Evolutionary conservation across 352 stramenopile species (phyloP), one percentile per base, ranked within the genome.

Genomic region (Globisporangium barbulae): DNA sequence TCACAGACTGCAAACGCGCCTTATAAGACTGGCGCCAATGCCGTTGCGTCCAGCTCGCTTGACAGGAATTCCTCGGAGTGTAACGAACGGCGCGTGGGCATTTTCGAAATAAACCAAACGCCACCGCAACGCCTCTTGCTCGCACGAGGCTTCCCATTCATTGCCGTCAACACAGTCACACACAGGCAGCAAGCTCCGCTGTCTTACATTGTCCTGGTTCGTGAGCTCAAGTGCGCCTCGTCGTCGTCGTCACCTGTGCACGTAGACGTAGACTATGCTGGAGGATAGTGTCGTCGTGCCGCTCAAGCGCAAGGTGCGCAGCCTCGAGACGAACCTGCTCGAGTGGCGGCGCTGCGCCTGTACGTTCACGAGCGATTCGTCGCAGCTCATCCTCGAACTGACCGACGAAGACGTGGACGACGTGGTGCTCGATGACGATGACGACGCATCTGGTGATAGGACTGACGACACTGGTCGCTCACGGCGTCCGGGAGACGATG

Each of bases 221-320:
- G 41, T 47, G 12, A 47, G 41, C 41, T n/a, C 41, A 17, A 12
- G 8, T 39, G 19, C 15, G 12, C 3, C 41, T 47, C 6, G 41
- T 47, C 8, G 4, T 21, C 39, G 6, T 47, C 5, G 17, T 6
- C 5, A 47, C 41, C 13, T 21, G 13, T 8, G 41, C 15, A 47
- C 25, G 25, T 28, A 28, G 25, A 28, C 25, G 25, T 28, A 28
- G 25, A 28, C n/a, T 30, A 41, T 55, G 49, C 28, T 55, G 15
- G 49, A 55, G 22, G 49, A 68, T 48, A n/a, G 41, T 44, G n/a
- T 63, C 63, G 25, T 68, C n/a, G 70, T 71, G 52, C 42, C 70
- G 64, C 73, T 91, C 63, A 89, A 89, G 71, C 76, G 81, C 15
- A 88, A 88, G 48, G 78, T 90, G 44, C 69, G 63, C n/a, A 92